phyloP scores from a whole-genome alignment of 192 early-diverging fungal species.

The Lobosporangium transversale region DNA sequence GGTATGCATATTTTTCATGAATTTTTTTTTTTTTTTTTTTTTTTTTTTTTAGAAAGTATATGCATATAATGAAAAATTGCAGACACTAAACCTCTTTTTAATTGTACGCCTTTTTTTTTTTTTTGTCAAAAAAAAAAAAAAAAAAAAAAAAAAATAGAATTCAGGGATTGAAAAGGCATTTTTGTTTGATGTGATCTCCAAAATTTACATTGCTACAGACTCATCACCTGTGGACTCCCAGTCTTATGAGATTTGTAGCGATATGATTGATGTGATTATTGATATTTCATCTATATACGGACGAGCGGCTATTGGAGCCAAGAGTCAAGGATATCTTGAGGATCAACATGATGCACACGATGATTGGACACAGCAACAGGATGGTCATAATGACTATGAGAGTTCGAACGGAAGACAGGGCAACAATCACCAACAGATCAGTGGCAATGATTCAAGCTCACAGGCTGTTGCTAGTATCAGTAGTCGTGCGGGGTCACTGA shows the following conservation, averaged over 20 bases:
- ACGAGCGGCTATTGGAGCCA: slow-evolving; percentile 56
- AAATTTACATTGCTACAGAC: slow-evolving; percentile 96
- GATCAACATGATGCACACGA: slow-evolving; percentile 38
- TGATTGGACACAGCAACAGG: slow-evolving; percentile 40
- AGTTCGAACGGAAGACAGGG: slow-evolving; percentile 7
- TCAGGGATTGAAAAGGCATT: slow-evolving; percentile 97
- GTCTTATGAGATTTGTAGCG: slow-evolving; percentile 90
- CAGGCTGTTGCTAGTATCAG: slow-evolving; percentile 21
- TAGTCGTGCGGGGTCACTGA: slow-evolving; percentile 35
- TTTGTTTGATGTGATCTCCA: slow-evolving; percentile 88
- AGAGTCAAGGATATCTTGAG: slow-evolving; percentile 50
- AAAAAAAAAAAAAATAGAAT: too few relatives aligned
- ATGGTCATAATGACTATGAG: slow-evolving; percentile 23
- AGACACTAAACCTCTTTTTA: not conserved
- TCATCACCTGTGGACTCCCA: slow-evolving; percentile 89
- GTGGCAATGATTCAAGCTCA: slow-evolving; percentile 11
- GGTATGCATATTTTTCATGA: slow-evolving; percentile 64
- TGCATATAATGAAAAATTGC: too few relatives aligned
- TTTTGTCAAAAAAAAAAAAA: too few relatives aligned
- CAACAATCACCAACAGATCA: not conserved
- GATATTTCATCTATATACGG: slow-evolving; percentile 85
- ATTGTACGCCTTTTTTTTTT: too few relatives aligned
- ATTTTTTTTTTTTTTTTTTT: not conserved
- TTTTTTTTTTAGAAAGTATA: not conserved
- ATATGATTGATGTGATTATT: slow-evolving; percentile 94